These are phyloP conservation scores for Rostrohypoxylon terebratum DNA, from an alignment of 495 filamentous ascomycete genomes.

Conservation along the genomic window DNA sequence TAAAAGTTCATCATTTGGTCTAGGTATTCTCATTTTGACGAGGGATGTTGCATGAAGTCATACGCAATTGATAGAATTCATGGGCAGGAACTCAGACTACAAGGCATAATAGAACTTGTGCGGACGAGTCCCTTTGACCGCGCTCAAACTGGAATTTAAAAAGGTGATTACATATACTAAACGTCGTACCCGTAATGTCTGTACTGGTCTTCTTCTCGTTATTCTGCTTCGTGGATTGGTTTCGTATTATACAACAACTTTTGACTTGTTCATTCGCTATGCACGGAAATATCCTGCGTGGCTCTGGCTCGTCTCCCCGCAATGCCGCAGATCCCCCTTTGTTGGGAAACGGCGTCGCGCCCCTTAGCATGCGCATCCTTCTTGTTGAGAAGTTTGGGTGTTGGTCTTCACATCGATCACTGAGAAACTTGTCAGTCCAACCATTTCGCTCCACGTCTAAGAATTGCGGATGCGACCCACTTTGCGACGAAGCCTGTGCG, in stretches of 20 bases:
- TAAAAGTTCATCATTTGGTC: neutral
- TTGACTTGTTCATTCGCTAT: constrained; percentile 44
- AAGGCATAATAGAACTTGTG: constrained; percentile 1
- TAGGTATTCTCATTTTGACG: neutral
- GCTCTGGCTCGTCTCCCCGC: constrained; percentile 11
- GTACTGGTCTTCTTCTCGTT: constrained; percentile 41
- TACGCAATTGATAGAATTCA: constrained; percentile 4
- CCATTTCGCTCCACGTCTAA: constrained; percentile 31
- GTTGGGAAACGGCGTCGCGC: neutral
- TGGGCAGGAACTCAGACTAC: neutral
- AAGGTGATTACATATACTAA: constrained; percentile 49
- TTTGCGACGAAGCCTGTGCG: constrained; percentile 72
- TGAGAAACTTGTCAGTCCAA: constrained; percentile 52
- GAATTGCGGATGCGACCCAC: constrained; percentile 53
- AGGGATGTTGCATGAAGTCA: neutral
- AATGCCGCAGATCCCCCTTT: neutral
- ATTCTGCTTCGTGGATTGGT: constrained; percentile 39
- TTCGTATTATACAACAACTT: constrained; percentile 50
- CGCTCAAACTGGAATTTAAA: constrained; percentile 29
- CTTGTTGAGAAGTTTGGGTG: constrained; percentile 74
- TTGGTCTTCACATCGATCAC: constrained; percentile 97
- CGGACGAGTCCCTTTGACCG: constrained; percentile 6
- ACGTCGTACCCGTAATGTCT: constrained; percentile 41
- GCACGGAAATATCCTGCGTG: constrained; percentile 46
- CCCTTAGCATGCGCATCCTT: constrained; percentile 82